Evolutionary conservation across 352 stramenopile genomes (phyloP), one percentile per base, ranked within the genome.

Genomic region (Phytophthora pini): DNA sequence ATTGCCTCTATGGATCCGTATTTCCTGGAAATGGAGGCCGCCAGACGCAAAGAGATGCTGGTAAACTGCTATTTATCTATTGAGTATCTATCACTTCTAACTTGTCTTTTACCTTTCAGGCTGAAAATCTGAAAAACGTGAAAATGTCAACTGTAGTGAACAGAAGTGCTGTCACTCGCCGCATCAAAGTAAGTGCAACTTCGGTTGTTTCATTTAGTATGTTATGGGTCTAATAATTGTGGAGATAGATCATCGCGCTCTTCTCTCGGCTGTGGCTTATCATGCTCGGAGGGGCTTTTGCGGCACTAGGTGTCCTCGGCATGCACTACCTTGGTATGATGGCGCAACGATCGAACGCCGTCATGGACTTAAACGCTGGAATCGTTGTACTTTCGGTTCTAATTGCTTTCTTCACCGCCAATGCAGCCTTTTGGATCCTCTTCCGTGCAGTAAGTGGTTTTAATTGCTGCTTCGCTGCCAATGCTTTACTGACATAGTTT

Each of bases 261-360:
- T 88, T 90, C 36, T 88, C 76, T 8, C 68, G 79, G 1, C 68
- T 87, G 10, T 81, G 70, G 74, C 68, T 74, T 10, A 90, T 89
- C 52, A 62, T 82, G 36, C 48, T 84, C 12, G 82, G 78, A 27
- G 80, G 77, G 11, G 54, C 82, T 12, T 83, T 84, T 22, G 79
- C 82, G 2, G 80, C 78, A 0, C 56, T 89, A 4, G 82, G 82
- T 2, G 80, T 90, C 15, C 68, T 90, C 1, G 76, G 79, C 0
- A 91, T 91, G 82, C 82, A 89, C 58, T 91, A 87, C 68, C 32
- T 89, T 1, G 82, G 80, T 9, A 91, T 91, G 82, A 55, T 84
- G 34, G 82, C 76, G 1, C 78, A 89, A 56, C 82, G 79, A 8
- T 70, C 68, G 22, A 77, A 82, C 40, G 53, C 71, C 0, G 68